Evolutionary conservation across 2,329 filamentous ascomycete genomes (phyloP).

Genomic region (Fusarium penzigii): DNA sequence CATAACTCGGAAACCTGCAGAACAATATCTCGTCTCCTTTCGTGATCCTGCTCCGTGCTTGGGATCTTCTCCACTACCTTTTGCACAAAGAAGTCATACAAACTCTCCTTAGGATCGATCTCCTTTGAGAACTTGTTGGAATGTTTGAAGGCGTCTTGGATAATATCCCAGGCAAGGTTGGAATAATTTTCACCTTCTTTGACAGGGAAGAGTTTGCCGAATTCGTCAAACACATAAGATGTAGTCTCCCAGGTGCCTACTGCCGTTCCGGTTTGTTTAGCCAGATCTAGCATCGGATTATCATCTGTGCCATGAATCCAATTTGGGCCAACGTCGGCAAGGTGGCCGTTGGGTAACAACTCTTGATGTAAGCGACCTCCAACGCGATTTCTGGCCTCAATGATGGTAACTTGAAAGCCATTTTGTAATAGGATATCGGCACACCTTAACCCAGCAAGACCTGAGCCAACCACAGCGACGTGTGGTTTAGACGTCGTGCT

Average conservation of each 20-base stretch:
- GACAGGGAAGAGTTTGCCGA: slow-evolving; percentile 51
- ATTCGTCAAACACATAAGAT: slow-evolving; percentile 57
- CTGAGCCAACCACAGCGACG: slow-evolving; percentile 69
- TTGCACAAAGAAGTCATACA: slow-evolving; percentile 55
- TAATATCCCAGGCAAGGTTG: slow-evolving; percentile 65
- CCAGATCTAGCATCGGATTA: slow-evolving; percentile 70
- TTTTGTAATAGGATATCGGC: slow-evolving; percentile 66
- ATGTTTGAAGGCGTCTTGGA: slow-evolving; percentile 66
- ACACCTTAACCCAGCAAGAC: slow-evolving; percentile 69
- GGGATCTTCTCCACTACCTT: slow-evolving; percentile 49
- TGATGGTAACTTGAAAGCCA: slow-evolving; percentile 67
- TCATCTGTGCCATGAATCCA: slow-evolving; percentile 76
- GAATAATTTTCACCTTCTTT: slow-evolving; percentile 49
- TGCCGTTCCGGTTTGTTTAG: slow-evolving; percentile 58
- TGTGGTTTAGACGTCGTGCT: slow-evolving; percentile 43
- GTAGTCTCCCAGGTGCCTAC: slow-evolving; percentile 51
- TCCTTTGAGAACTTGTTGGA: slow-evolving; percentile 58
- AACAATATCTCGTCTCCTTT: slow-evolving; percentile 44
- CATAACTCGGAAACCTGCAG: slow-evolving; percentile 63
- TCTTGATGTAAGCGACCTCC: slow-evolving; percentile 64
- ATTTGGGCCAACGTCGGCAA: slow-evolving; percentile 69
- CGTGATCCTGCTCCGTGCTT: slow-evolving; percentile 42
- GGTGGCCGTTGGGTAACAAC: slow-evolving; percentile 46
- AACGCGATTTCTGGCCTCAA: slow-evolving; percentile 67
- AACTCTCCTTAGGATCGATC: slow-evolving; percentile 49